A percentile compares a stretch with the other conserved stretches of the same genome.
Conservation (phyloP, 345 rosid genomes). For the Nasturtium officinale region DNA sequence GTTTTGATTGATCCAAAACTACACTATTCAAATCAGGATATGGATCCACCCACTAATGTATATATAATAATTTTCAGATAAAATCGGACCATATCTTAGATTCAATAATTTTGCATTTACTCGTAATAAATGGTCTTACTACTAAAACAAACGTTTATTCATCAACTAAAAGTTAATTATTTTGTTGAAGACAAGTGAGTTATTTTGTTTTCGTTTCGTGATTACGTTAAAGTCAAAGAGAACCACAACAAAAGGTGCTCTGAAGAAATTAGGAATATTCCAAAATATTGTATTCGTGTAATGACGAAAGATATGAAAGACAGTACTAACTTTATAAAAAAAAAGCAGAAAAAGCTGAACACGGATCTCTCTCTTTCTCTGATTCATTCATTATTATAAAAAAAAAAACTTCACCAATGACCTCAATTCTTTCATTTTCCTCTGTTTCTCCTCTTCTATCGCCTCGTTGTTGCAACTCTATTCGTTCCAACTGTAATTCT, state of each 20-base stretch:
- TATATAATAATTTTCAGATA: too few relatives aligned
- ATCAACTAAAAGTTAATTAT: too few relatives aligned
- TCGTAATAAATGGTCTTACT: too few relatives aligned
- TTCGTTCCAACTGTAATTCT: conserved; percentile 20
- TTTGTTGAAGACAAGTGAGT: too few relatives aligned
- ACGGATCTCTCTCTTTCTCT: conserved; percentile 14
- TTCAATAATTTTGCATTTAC: too few relatives aligned
- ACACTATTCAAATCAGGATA: too few relatives aligned
- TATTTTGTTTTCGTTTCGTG: too few relatives aligned
- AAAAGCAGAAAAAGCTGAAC: background rate
- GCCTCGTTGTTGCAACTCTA: conserved; percentile 13
- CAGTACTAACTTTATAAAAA: background rate
- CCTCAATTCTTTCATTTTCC: conserved; percentile 19
- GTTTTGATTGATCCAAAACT: too few relatives aligned
- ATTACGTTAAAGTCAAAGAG: background rate
- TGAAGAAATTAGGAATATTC: conserved; percentile 16
- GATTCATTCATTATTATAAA: background rate
- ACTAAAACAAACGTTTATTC: too few relatives aligned
- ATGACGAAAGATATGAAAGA: conserved; percentile 1
- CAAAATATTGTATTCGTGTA: background rate
- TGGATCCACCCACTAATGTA: too few relatives aligned
- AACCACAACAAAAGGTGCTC: background rate
- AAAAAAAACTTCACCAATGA: conserved; percentile 13
- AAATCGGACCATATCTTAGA: too few relatives aligned
- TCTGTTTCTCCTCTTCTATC: conserved; percentile 14